Evolutionary conservation across 2,329 filamentous ascomycete genomes (phyloP).

Genomic region (Scopulariopsis brevicaulis): DNA sequence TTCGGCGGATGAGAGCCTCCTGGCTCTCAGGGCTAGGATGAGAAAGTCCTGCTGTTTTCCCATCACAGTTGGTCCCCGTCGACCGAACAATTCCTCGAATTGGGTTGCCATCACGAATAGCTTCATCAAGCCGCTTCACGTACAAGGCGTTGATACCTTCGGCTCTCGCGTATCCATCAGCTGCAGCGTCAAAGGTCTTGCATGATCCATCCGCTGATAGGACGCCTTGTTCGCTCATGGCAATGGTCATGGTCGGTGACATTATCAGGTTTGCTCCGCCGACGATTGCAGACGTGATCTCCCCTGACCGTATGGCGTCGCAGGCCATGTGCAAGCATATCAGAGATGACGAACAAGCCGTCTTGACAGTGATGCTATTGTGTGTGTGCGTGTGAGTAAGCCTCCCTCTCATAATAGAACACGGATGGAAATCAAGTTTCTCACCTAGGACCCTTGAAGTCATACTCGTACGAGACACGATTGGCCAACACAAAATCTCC

Average conservation of each 20-base stretch:
- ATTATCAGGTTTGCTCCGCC: constrained; percentile 20
- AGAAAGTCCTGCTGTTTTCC: constrained; percentile 41
- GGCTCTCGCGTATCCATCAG: constrained; percentile 45
- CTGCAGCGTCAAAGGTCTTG: constrained; percentile 23
- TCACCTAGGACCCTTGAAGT: constrained; percentile 20
- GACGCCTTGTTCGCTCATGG: constrained; percentile 8
- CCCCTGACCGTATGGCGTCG: constrained; percentile 13
- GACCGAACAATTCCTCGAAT: constrained; percentile 38
- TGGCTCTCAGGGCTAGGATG: constrained; percentile 40
- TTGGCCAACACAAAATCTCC: constrained; percentile 17
- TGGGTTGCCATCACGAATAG: constrained; percentile 41
- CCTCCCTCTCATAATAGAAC: too few species aligned
- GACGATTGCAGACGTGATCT: constrained; percentile 18
- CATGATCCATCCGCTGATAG: constrained; percentile 40
- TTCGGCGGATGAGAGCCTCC: constrained; percentile 22
- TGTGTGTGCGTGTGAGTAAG: too few species aligned
- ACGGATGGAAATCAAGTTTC: not conserved
- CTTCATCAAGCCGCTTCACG: constrained; percentile 44
- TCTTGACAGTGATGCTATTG: constrained; percentile 18
- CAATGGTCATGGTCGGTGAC: constrained; percentile 13
- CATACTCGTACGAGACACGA: constrained; percentile 18
- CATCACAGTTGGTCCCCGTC: constrained; percentile 43
- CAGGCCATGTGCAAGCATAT: constrained; percentile 19
- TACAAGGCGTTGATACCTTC: constrained; percentile 45
- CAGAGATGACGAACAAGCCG: constrained; percentile 23